Base-by-base conservation (phyloP, 768 basidiomycete genomes). In the Macrocybe gigantea region DNA sequence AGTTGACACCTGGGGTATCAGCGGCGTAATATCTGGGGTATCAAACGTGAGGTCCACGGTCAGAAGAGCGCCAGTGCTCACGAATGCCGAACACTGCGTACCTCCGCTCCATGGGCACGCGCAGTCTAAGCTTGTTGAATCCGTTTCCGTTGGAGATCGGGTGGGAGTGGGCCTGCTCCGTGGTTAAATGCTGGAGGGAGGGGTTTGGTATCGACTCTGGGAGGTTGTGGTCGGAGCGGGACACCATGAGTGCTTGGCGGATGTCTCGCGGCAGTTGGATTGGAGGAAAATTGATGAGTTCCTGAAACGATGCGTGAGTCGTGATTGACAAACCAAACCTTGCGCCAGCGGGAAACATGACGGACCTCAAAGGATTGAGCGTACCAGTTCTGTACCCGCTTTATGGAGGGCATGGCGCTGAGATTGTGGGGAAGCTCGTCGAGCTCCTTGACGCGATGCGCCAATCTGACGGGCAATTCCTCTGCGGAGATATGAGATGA, bases 331-430 rank as follows among this genome's bases (percentile, higher is more conserved):
- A 41, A 44, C 15, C 51, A 14, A 45, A 32, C 34, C 38, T 36
- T 14, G 34, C 44, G 29, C 36, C 22, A 31, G 37, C 30, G 34
- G 30, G 36, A 6, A 41, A 41, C 30, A 12, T 30, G 35, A 69
- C 83, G 44, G 45, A 94, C 95, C 79, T 98, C 90, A 64, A 99
- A 98, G 11, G 89, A 92, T 71, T 98, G 92, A 0, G 95, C 95
- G 65, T 99, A 99, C 96, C 96, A 99, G 59, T 95, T 86, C 71
- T 93, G 94, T 50, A 99, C 90, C 62, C 89, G 93, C 49, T 83
- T 80, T 54, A 99, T 97, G 35, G 87, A 88, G 0, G 86, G 82
- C 95, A 96, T 96, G 40, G 79, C 79, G 57, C 83, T 85, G 44
- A 99, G 75, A 47, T 90, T 87, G 67, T 97, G 89, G 0, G 96